phyloP scores from a whole-genome alignment of 2,329 filamentous ascomycete species.

The Chaetomiaceae sp. region DNA sequence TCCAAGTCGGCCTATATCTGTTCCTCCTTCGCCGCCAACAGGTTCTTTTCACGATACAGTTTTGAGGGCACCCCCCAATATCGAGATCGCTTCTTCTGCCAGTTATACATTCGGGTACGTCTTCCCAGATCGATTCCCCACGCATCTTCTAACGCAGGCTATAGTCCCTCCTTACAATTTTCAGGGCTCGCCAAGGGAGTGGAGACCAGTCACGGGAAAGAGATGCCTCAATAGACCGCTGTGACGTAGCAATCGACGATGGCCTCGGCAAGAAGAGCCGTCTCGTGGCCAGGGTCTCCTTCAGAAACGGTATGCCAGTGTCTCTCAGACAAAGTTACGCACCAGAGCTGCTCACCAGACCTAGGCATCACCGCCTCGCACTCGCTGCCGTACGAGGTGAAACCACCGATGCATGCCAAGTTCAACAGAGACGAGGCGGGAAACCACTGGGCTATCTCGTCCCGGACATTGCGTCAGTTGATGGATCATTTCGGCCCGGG shows the following conservation, averaged over 20 bases:
- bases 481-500: constrained; percentile 78
- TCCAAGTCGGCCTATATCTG: constrained; percentile 77
- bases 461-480: constrained; percentile 66
- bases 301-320: constrained; percentile 58
- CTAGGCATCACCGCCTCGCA: constrained; percentile 71
- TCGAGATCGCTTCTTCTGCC: constrained; percentile 65
- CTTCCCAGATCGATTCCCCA: not conserved
- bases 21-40: constrained; percentile 60
- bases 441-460: constrained; percentile 70
- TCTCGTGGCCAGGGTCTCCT: constrained; percentile 68
- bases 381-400: constrained; percentile 68
- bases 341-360: constrained; percentile 21
- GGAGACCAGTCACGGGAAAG: constrained; percentile 57
- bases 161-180: constrained; percentile 66
- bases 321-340: not conserved
- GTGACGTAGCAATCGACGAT: constrained; percentile 70
- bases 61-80: constrained; percentile 53
- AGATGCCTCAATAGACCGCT: constrained; percentile 67
- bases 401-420: constrained; percentile 69
- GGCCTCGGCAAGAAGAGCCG: constrained; percentile 66
- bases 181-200: constrained; percentile 58
- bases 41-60: constrained; percentile 70
- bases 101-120: constrained; percentile 64
- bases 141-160: not conserved
- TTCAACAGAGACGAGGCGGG: constrained; percentile 63